phyloP scores from a whole-genome alignment of 2,329 filamentous ascomycete species.

The Drechmeria coniospora region DNA sequence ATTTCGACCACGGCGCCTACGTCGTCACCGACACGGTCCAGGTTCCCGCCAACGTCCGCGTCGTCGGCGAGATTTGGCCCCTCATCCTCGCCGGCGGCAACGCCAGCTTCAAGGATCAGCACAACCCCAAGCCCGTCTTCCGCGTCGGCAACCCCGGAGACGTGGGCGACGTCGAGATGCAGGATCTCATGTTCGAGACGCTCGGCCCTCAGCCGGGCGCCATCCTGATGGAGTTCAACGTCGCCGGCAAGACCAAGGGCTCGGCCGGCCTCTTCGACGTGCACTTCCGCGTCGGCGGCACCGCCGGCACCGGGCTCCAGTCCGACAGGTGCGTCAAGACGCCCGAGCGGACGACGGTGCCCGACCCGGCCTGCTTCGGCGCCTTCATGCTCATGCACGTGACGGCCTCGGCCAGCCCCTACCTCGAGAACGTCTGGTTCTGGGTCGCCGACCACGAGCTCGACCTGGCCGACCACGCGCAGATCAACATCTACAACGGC shows the following conservation, averaged over 20 bases:
- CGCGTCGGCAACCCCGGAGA: conserved; percentile 69
- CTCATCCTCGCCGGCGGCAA: conserved; percentile 69
- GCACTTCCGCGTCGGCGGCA: conserved; percentile 86
- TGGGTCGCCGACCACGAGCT: conserved; percentile 89
- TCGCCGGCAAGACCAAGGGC: conserved; percentile 51
- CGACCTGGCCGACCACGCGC: conserved; percentile 55
- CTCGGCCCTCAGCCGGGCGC: conserved; percentile 72
- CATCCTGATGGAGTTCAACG: conserved; percentile 84
- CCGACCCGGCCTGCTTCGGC: conserved; percentile 55
- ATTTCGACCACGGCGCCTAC: conserved; percentile 64
- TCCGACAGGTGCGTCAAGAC: conserved; percentile 67
- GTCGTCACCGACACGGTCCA: conserved; percentile 53
- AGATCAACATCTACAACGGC: conserved; percentile 79
- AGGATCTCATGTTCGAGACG: conserved; percentile 74
- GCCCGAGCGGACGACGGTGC: conserved; percentile 42
- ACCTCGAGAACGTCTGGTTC: conserved; percentile 81
- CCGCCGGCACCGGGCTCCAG: conserved; percentile 69
- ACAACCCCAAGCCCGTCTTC: conserved; percentile 70
- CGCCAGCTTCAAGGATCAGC: conserved; percentile 54
- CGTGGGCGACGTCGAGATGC: conserved; percentile 69
- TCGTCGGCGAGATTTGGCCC: conserved; percentile 85
- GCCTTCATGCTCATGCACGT: conserved; percentile 57
- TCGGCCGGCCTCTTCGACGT: conserved; percentile 81
- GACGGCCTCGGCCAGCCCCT: conserved; percentile 47
- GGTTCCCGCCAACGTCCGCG: conserved; percentile 65